Evolutionary conservation across 2,329 filamentous ascomycete species (phyloP).

Genomic region (Davidsoniella eucalypti): DNA sequence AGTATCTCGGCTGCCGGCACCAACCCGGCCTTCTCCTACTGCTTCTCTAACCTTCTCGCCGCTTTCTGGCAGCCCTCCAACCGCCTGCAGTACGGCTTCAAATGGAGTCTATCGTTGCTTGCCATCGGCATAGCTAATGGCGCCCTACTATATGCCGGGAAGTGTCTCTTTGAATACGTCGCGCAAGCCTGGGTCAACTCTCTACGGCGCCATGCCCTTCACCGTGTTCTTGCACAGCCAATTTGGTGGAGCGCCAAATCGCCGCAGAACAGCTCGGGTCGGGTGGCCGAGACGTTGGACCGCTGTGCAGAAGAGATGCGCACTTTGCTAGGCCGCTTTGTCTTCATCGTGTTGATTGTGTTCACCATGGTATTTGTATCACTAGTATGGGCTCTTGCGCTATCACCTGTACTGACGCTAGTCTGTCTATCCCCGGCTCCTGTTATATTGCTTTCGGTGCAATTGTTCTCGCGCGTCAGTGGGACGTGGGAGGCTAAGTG

Average conservation of each 20-base stretch:
- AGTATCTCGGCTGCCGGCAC: slow-evolving; percentile 48
- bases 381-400: slow-evolving; percentile 53
- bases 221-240: slow-evolving; percentile 57
- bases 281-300: slow-evolving; percentile 55
- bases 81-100: slow-evolving; percentile 31
- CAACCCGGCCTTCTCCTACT: slow-evolving; percentile 60
- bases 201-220: slow-evolving; percentile 51
- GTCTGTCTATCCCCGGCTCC: slow-evolving; percentile 56
- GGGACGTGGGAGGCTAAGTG: slow-evolving; percentile 55
- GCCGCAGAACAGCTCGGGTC: not conserved
- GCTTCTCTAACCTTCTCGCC: slow-evolving; percentile 55
- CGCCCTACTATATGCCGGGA: slow-evolving; percentile 44
- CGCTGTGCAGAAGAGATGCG: slow-evolving; percentile 76
- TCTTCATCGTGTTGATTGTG: slow-evolving; percentile 52
- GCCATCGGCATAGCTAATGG: slow-evolving; percentile 52
- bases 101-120: slow-evolving; percentile 56
- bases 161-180: slow-evolving; percentile 54
- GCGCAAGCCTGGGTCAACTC: slow-evolving; percentile 64
- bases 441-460: slow-evolving; percentile 48
- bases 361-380: slow-evolving; percentile 51
- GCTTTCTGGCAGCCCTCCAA: slow-evolving; percentile 47
- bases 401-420: slow-evolving; percentile 67
- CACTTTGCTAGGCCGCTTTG: slow-evolving; percentile 63
- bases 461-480: slow-evolving; percentile 47
- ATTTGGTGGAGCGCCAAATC: slow-evolving; percentile 58